Percentiles rank a stretch among this genome's conserved stretches.
phyloP scores from a whole-genome alignment of 179 eudicot species.

The Patellifolia procumbens region DNA sequence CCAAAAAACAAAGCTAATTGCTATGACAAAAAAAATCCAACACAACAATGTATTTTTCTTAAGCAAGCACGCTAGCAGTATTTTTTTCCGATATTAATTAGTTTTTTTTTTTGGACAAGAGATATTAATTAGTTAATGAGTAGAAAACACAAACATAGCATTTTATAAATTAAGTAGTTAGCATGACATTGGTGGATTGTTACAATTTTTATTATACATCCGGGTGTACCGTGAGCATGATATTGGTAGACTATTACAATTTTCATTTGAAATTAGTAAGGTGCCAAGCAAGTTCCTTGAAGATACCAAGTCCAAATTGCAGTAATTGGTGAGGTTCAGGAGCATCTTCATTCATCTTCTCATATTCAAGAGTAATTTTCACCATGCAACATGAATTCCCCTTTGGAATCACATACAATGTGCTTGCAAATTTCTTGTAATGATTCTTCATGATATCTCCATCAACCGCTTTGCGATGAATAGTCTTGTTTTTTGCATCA shows the following conservation, averaged over 20 bases:
- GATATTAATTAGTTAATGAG: too few species aligned
- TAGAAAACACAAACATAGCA: too few species aligned
- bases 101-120: too few species aligned
- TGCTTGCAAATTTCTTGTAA: slow-evolving; percentile 22
- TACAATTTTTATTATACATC: too few species aligned
- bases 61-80: too few species aligned
- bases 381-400: slow-evolving; percentile 10
- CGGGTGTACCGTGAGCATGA: too few species aligned
- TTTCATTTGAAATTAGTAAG: background rate
- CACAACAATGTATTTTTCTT: too few species aligned
- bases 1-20: too few species aligned
- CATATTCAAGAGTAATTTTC: slow-evolving; percentile 17
- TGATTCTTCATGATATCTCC: slow-evolving; percentile 25
- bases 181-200: background rate
- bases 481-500: slow-evolving; percentile 23
- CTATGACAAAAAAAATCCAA: too few species aligned
- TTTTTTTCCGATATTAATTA: too few species aligned
- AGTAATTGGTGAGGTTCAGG: slow-evolving; percentile 22
- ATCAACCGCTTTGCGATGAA: slow-evolving; percentile 10
- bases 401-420: slow-evolving; percentile 18
- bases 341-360: slow-evolving; percentile 18
- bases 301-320: slow-evolving; percentile 7
- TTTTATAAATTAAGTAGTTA: too few species aligned
- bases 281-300: slow-evolving; percentile 9
- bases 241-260: too few species aligned